Evolutionary conservation across 1,139 yeast species (phyloP).

Genomic region (Ogataea hybrid): DNA sequence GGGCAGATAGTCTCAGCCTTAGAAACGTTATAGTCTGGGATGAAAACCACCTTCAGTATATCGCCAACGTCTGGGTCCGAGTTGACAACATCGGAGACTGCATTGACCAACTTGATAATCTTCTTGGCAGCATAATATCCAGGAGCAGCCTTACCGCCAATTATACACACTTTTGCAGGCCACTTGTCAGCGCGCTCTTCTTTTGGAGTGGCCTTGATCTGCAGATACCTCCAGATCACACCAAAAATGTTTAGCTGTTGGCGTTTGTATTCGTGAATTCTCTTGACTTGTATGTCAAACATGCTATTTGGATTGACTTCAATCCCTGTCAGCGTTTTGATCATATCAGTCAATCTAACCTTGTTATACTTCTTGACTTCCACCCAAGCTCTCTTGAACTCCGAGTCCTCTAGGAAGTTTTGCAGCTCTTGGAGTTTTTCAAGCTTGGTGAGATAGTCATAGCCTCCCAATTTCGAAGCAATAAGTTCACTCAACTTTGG

Average conservation of each 20-base stretch:
- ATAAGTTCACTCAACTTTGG: slow-evolving; percentile 75
- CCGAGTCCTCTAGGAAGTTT: slow-evolving; percentile 61
- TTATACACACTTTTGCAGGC: slow-evolving; percentile 74
- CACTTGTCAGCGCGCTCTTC: slow-evolving; percentile 64
- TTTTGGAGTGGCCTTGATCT: slow-evolving; percentile 64
- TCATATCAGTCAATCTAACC: slow-evolving; percentile 62
- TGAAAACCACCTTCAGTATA: slow-evolving; percentile 78
- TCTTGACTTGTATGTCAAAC: slow-evolving; percentile 90
- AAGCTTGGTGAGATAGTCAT: slow-evolving; percentile 68
- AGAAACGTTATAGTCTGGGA: slow-evolving; percentile 91
- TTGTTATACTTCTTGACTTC: slow-evolving; percentile 71
- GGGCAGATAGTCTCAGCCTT: slow-evolving; percentile 91
- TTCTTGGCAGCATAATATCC: slow-evolving; percentile 95
- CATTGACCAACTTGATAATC: slow-evolving; percentile 79
- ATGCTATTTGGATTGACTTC: slow-evolving; percentile 72
- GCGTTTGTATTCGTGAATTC: slow-evolving; percentile 94
- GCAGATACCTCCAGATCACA: slow-evolving; percentile 77
- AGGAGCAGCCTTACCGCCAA: slow-evolving; percentile 97
- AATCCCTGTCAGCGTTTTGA: slow-evolving; percentile 64
- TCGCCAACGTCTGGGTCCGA: slow-evolving; percentile 72
- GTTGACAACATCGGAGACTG: slow-evolving; percentile 79
- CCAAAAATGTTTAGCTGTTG: slow-evolving; percentile 93
- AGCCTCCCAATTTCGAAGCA: slow-evolving; percentile 67
- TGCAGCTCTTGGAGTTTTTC: slow-evolving; percentile 67
- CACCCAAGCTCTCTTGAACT: slow-evolving; percentile 71